A percentile compares a stretch with the other conserved stretches of the same genome.
phyloP scores from a whole-genome alignment of 108 stramenopile genomes.

The Mediolabrus comicus region DNA sequence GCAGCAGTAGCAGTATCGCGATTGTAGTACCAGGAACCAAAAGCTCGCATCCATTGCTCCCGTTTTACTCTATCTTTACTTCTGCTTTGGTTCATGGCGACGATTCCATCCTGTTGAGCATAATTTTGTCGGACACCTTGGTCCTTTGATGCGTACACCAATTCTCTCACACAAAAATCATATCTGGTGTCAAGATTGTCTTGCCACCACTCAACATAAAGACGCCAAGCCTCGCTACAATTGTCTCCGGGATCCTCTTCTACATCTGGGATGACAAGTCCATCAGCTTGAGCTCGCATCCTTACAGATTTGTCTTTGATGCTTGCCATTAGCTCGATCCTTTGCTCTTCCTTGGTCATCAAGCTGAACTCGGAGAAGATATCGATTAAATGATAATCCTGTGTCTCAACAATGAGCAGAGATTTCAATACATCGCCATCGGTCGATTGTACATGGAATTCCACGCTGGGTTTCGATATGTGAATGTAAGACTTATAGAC shows the following conservation, averaged over 20 bases:
- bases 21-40: constrained; percentile 3
- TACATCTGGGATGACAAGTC: constrained; percentile 5
- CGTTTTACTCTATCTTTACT: constrained; percentile 1
- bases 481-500: neutral
- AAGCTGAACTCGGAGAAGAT: neutral
- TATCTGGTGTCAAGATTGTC: neutral
- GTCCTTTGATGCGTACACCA: neutral
- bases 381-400: constrained; percentile 1
- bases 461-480: neutral
- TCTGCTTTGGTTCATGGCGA: neutral
- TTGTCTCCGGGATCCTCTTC: neutral
- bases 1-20: neutral
- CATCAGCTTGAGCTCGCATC: neutral
- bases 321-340: constrained; percentile 11
- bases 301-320: constrained; percentile 4
- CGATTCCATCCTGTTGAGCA: constrained; percentile 2
- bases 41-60: neutral
- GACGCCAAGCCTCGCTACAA: neutral
- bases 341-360: neutral
- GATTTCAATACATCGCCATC: neutral
- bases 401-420: neutral
- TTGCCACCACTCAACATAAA: constrained; percentile 10
- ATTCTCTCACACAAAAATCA: constrained; percentile 11
- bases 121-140: neutral
- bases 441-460: neutral